Conservation (phyloP, 345 rosid genomes). For the Bruguiera sexangula region DNA sequence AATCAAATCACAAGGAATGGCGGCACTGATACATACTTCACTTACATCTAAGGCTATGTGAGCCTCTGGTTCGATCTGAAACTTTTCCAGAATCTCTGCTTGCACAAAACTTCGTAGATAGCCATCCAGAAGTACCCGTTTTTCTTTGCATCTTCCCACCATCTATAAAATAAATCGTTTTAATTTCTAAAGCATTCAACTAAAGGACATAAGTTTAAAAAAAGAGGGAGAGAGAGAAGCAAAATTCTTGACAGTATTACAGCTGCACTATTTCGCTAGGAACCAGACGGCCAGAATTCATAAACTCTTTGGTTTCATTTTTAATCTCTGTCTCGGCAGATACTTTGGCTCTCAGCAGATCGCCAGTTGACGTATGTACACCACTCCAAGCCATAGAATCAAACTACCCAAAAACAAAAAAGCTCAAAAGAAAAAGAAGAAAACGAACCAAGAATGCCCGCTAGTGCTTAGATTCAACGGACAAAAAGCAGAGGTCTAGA, state of each 20-base stretch:
- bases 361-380: conserved; percentile 93
- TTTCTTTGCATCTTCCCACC: conserved; percentile 69
- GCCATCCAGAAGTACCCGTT: conserved; percentile 91
- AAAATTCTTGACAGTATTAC: conserved; percentile 32
- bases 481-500: too few species aligned
- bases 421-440: too few species aligned
- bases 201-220: background rate
- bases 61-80: conserved; percentile 66
- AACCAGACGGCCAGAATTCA: conserved; percentile 71
- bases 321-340: conserved; percentile 75
- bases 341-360: conserved; percentile 75
- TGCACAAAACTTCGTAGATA: conserved; percentile 71
- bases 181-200: conserved; percentile 3
- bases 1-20: background rate
- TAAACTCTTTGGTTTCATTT: conserved; percentile 66
- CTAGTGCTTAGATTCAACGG: background rate
- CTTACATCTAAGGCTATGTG: conserved; percentile 68
- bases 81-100: conserved; percentile 67
- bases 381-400: conserved; percentile 51
- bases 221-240: background rate
- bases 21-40: conserved; percentile 3
- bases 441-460: background rate
- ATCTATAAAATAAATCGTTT: conserved; percentile 40
- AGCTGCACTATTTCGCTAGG: conserved; percentile 80
- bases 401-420: background rate